A percentile compares a stretch with the other conserved stretches of the same genome.
Evolutionary conservation across 2,329 filamentous ascomycete genomes (phyloP).

Genomic region (Lasiodiplodia gonubiensis): DNA sequence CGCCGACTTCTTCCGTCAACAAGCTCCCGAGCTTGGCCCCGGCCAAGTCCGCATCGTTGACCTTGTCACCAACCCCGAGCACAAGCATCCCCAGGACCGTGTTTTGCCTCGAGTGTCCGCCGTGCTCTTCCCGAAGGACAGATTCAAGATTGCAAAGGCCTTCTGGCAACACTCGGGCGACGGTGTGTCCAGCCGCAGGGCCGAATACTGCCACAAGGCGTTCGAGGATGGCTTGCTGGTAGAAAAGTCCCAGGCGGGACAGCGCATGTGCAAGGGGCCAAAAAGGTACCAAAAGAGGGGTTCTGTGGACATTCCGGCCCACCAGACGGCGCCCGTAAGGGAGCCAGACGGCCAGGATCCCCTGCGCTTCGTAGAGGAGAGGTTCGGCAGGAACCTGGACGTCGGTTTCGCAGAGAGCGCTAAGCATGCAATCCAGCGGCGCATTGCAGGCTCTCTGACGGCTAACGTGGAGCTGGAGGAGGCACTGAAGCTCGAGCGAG

Average conservation of each 20-base stretch:
- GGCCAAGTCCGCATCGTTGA: conserved; percentile 63
- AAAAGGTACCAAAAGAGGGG: conserved; percentile 75
- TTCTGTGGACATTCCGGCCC: conserved; percentile 51
- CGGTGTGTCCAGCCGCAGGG: conserved; percentile 86
- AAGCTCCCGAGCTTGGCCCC: conserved; percentile 59
- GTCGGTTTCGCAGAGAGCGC: conserved; percentile 79
- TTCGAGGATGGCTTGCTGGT: conserved; percentile 72
- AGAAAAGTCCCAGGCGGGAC: conserved; percentile 49
- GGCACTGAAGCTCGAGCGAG: conserved; percentile 59
- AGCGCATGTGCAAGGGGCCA: conserved; percentile 69
- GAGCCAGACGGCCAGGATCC: conserved; percentile 65
- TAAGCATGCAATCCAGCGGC: conserved; percentile 80
- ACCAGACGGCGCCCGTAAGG: conserved; percentile 26
- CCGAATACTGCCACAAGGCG: conserved; percentile 83
- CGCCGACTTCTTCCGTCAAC: conserved; percentile 70
- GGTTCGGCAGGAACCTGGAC: conserved; percentile 90
- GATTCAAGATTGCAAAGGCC: conserved; percentile 79
- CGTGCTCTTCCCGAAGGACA: conserved; percentile 71
- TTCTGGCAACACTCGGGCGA: conserved; percentile 98
- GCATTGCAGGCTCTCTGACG: conserved; percentile 86
- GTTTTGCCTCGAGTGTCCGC: conserved; percentile 55
- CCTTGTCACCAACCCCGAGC: conserved; percentile 66
- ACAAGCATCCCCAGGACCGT: conserved; percentile 52
- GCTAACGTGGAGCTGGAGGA: conserved; percentile 71
- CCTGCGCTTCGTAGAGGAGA: conserved; percentile 84